Conservation (phyloP, 1,139 yeast species). For the Saccharomyces hybrid region DNA sequence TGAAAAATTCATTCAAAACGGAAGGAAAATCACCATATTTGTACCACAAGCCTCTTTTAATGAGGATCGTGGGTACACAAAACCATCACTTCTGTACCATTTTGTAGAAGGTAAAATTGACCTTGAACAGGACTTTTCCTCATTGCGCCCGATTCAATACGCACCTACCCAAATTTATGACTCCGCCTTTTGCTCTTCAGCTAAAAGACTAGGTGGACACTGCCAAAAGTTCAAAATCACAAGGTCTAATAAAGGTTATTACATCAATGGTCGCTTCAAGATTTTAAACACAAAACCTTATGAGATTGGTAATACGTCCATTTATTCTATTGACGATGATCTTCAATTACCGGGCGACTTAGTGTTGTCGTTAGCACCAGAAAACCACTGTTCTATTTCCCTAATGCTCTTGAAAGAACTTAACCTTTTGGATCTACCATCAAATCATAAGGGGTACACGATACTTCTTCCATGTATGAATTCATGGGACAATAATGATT, state of each 20-base stretch:
- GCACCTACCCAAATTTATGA: constrained; percentile 35
- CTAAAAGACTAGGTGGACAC: constrained; percentile 35
- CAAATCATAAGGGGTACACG: constrained; percentile 57
- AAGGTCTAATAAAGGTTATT: constrained; percentile 36
- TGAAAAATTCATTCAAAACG: constrained; percentile 49
- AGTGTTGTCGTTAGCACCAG: constrained; percentile 46
- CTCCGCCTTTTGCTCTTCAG: constrained; percentile 36
- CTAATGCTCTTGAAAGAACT: constrained; percentile 43
- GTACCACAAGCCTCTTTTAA: constrained; percentile 36
- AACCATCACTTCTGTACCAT: constrained; percentile 52
- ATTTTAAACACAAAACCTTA: constrained; percentile 40
- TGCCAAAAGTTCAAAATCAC: constrained; percentile 43
- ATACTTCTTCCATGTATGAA: constrained; percentile 69
- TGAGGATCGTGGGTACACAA: constrained; percentile 34
- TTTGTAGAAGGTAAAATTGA: constrained; percentile 46
- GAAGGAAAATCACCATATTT: constrained; percentile 52
- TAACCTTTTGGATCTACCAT: constrained; percentile 38
- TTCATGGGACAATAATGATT: constrained; percentile 64
- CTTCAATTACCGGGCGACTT: constrained; percentile 48
- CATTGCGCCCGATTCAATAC: constrained; percentile 17
- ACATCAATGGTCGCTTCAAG: constrained; percentile 41
- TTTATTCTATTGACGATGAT: constrained; percentile 57
- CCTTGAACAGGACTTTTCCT: constrained; percentile 19
- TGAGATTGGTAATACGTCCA: constrained; percentile 47
- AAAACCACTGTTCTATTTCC: constrained; percentile 46